Evolutionary conservation across 1,139 yeast species (phyloP), one percentile per base, ranked within the genome.

Genomic region (Debaryomycetaceae sp.): DNA sequence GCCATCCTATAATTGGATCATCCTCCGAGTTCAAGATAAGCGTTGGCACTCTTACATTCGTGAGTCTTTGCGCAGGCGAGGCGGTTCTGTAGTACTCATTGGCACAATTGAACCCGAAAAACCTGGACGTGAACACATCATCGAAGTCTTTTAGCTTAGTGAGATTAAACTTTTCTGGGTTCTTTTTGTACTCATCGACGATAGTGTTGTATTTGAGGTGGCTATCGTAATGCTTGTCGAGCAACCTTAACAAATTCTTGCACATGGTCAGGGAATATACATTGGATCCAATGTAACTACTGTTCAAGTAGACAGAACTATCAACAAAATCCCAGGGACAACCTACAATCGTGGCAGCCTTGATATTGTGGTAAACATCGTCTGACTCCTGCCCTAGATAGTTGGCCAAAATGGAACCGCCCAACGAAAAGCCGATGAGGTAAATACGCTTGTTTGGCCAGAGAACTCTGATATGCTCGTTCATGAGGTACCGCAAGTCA

Each of bases 311-410:
- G 42, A 68, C 55, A n/a, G 76, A 67, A 13, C 80, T 70, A 43
- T 71, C 76, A 6, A 68, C 60, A 55, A 81, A 67, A 53, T 81
- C 83, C 84, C 84, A 80, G 1, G 85, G 85, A 13, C 75, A 63
- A 1, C 80, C 80, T 57, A 80, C 59, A 7, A 75, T 68, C 13
- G 77, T 69, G 0, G 80, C 78, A 8, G 76, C 78, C 49, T 71
- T 74, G 43, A 80, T 71, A 45, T 72, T 68, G 5, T 62, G 47
- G 49, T 63, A 58, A 1, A 65, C 61, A 1, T 57, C 49, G 31
- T 59, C 68, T 35, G 68, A 69, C 53, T 78, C 80, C 57, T 80
- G 83, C 4, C 81, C 84, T 47, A 81, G 59, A 52, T 76, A 81
- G 55, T 81, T 81, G 38, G 81, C 70, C 37, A 74, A 58, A 23